Base-by-base conservation (phyloP, 179 eudicot genomes). In the Vitellaria paradoxa region DNA sequence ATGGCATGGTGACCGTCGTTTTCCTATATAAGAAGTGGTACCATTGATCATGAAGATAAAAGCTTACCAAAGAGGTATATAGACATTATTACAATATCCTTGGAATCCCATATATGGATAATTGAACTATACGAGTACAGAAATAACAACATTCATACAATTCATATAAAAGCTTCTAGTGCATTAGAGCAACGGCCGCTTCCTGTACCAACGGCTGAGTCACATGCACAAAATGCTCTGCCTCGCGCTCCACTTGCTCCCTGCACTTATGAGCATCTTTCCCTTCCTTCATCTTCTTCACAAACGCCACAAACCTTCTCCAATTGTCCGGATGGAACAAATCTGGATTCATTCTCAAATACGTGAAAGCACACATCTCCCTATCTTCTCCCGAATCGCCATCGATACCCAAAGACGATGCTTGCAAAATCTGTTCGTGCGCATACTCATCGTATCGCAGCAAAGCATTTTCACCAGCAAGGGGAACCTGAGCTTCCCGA, bases 221-320 rank as follows among this genome's bases (percentile, higher is more conserved):
- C 10, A 78, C 84, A 65, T 88, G 93, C 75, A 96, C 97, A 79
- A 88, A 93, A 75, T 91, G 92, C 86, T 96, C 98, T 0, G 97
- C 91, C 78, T 93, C 98, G 68, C 97, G 81, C 81, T 93, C 98
- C 9, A 93, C 97, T 26, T 93, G 78, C 87, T 96, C 97, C 89
- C 90, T 49, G 59, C 99, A 95, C 77, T 68, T 70, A 17, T 84
- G 40, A 5, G 66, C 75, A 1, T 83, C 89, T 70, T 89, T 91
- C 30, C 94, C 98, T 79, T 96, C 99, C 42, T 82, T 88, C 99
- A 96, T 96, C 81, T 89, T 93, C 96, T 96, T 93, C 79, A 96
- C 99, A 69, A 96, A 91, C 14, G 79, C 89, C 11, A 93, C 96
- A 63, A 96, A 96, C 55, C 85, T 82, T 62, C 98, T 87, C 99